Evolutionary conservation across 805 yeast genomes (phyloP), one percentile per base, ranked within the genome.

Genomic region (Tetrapisispora pingtungensis): DNA sequence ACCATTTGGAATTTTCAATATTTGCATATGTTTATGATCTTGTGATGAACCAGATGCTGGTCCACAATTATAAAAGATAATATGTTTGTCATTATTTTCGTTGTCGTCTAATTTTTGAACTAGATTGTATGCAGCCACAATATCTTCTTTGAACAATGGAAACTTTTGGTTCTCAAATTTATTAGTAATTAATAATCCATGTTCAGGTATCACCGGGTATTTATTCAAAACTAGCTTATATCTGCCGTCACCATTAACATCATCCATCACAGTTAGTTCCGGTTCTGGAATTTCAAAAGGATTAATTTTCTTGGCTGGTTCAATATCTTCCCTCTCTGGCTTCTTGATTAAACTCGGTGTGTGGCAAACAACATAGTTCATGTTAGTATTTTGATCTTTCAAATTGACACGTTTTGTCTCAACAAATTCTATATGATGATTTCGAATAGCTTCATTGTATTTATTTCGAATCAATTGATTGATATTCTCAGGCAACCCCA

Each of bases 41-140:
- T 88, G 93, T 0, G 96, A 87, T n/a, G 96, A 95, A 1, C 97
- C 98, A 49, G 94, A 78, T 53, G 78, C 73, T 17, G 80, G 78
- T 7, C 98, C 98, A 57, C 86, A 80, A 63, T 90, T 90, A 72
- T 78, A 90, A 63, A 90, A 90, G 0, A 88, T 88, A 59, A 89
- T 70, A 71, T 84, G 81, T 45, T 75, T 71, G 26, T 65, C 67
- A 14, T 61, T 67, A 19, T 59, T 65, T 15, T 24, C 32, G 27
- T 45, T 49, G 48, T 61, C 45, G 54, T 77, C 76, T 42, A 83
- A 66, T 15, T 65, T 66, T 14, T 62, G 58, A 48, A 90, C 66
- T 19, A 84, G 67, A 4, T 74, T 58, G 57, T 77, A 76, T 5
- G 83, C 70, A 0, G 80, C 75, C 32, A 65, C 58, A 47, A 90